Percentiles rank a stretch among this genome's conserved stretches.
Evolutionary conservation across 2,329 filamentous ascomycete genomes (phyloP).

Genomic region (Clarireedia sp.): DNA sequence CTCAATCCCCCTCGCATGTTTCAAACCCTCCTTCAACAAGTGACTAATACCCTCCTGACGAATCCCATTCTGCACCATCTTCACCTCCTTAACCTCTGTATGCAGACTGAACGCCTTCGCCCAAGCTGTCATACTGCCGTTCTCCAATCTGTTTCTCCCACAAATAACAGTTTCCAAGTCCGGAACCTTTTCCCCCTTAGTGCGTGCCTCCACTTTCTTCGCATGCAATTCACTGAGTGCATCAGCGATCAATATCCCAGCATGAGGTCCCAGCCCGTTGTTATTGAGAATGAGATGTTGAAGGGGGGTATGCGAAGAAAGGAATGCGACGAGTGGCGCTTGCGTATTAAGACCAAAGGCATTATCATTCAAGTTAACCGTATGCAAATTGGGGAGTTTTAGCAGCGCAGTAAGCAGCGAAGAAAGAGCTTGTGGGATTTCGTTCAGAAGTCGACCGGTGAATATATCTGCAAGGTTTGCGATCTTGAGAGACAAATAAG

Average conservation of each 20-base stretch:
- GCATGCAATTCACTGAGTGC: constrained; percentile 74
- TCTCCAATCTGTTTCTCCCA: constrained; percentile 90
- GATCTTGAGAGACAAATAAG: constrained; percentile 37
- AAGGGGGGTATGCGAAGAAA: constrained; percentile 78
- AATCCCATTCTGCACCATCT: constrained; percentile 99
- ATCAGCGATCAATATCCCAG: constrained; percentile 81
- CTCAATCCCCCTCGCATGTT: constrained; percentile 58
- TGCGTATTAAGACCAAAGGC: constrained; percentile 95
- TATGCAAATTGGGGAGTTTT: constrained; percentile 77
- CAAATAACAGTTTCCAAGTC: constrained; percentile 94
- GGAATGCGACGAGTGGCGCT: constrained; percentile 85
- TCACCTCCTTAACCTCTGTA: constrained; percentile 71
- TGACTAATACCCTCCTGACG: constrained; percentile 84
- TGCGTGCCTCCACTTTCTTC: constrained; percentile 73
- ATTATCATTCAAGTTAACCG: constrained; percentile 94
- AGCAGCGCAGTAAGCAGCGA: constrained; percentile 80
- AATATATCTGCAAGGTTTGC: constrained; percentile 97
- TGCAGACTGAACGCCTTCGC: constrained; percentile 80
- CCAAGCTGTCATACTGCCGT: constrained; percentile 94
- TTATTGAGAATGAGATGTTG: constrained; percentile 97
- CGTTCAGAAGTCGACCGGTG: constrained; percentile 83
- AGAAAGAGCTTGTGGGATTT: constrained; percentile 86
- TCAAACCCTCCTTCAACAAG: constrained; percentile 71
- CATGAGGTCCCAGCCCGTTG: constrained; percentile 89
- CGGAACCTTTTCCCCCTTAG: constrained; percentile 64